Base-by-base conservation (phyloP, 73 alveolate species). In the Paramecium tetraurelia region DNA sequence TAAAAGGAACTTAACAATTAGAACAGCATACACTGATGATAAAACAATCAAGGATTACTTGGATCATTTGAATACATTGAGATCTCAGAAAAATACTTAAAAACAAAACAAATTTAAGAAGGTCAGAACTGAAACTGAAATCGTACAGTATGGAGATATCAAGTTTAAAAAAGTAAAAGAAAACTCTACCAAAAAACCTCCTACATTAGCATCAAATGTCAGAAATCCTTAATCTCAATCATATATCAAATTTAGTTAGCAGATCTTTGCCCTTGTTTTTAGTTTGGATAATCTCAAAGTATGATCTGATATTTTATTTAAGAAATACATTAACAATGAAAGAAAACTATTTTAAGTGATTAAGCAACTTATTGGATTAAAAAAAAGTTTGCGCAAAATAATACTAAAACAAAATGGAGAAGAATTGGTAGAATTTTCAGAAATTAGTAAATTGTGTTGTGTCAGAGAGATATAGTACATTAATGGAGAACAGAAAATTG, bases 271-370 rank as follows among this genome's bases (percentile, higher is more conserved):
- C n/a, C 59, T 72, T 14, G 24, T 43, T 40, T 43, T 36, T 38
- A 72, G 46, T 40, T 40, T 72, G 8, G 36, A 72, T 12, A 27
- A 63, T 14, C 29, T 63, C 2, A 63, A 63, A 33, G 84, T 63
- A 31, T 63, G 21, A 31, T 63, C 27, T 14, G 2, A 63, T 72
- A 18, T 12, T 72, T 72, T 72, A 68, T 53, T 18, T n/a, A 75
- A 80, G 57, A 35, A 80, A 12, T 80, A 80, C 24, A 11, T 80
- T 3, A 80, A 80, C 29, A 80, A 80, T 44, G 46, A 33, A 8
- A 80, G 90, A 41, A 80, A 80, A 80, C 24, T 80, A 10, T 80
- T 43, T 46, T 48, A 44, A 80, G 90, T 80, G 1, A 35, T 80
- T 20, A 80, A 80, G 38, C 21, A 41, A 27, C 57, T 80, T 18